These are phyloP conservation scores for Brassica balearica DNA, from an alignment of 441 rosid species.

Conservation along the genomic window DNA sequence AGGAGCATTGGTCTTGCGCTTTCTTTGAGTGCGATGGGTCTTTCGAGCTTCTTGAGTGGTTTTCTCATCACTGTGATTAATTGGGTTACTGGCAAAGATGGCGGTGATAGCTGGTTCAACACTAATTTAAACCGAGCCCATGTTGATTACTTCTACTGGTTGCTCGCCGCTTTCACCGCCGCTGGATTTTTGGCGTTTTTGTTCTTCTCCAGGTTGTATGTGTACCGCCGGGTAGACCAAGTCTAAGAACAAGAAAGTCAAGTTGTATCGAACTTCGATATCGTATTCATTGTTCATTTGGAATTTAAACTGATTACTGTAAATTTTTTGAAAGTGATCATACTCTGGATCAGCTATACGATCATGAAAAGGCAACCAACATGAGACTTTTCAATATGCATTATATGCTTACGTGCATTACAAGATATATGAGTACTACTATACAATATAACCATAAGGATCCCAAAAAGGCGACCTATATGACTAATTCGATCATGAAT, in stretches of 20 bases:
- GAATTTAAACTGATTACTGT: too few relatives aligned
- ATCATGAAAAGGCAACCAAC: background rate
- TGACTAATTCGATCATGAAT: constrained; percentile 7
- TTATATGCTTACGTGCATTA: background rate
- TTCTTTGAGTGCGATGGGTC: constrained; percentile 61
- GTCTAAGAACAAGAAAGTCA: background rate
- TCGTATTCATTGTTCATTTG: background rate
- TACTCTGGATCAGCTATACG: background rate
- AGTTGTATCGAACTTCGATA: background rate
- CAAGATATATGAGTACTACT: constrained; percentile 6
- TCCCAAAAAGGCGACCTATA: background rate
- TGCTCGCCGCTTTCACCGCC: constrained; percentile 51
- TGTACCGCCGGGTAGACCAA: constrained; percentile 45
- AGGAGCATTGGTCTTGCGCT: constrained; percentile 63
- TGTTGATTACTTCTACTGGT: constrained; percentile 63
- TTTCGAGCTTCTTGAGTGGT: constrained; percentile 62
- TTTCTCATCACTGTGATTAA: constrained; percentile 55
- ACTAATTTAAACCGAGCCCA: constrained; percentile 57
- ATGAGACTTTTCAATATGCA: background rate
- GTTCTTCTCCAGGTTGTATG: constrained; percentile 54
- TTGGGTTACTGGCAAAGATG: constrained; percentile 47
- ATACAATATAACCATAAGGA: background rate
- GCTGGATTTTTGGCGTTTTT: constrained; percentile 47
- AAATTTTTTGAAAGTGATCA: background rate
- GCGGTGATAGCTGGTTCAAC: constrained; percentile 46